These are phyloP conservation scores for Ophiostoma tasmaniense DNA, from an alignment of 2,329 filamentous ascomycete species.

Conservation along the genomic window DNA sequence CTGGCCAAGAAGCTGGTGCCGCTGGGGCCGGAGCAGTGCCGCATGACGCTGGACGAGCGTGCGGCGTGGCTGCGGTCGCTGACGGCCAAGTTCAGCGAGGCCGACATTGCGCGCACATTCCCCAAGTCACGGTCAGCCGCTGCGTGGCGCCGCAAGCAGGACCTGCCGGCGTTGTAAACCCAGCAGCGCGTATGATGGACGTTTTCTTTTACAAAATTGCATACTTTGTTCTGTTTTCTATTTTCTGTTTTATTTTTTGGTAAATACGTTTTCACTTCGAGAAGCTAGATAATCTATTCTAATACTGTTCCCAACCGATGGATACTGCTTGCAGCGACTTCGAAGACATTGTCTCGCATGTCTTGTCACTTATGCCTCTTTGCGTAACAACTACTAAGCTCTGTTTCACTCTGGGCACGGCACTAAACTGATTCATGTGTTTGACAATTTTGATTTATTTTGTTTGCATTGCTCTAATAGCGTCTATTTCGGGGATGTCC, in stretches of 20 bases:
- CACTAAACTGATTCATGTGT: background rate
- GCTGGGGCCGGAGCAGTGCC: slow-evolving; percentile 57
- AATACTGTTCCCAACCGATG: background rate
- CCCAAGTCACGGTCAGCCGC: slow-evolving; percentile 21
- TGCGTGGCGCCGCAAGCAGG: slow-evolving; percentile 19
- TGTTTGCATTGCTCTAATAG: background rate
- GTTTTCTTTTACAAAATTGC: background rate
- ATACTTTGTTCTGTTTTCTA: background rate
- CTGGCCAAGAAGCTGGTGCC: slow-evolving; percentile 65
- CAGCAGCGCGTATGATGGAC: no score
- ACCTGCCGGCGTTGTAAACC: slow-evolving; percentile 11
- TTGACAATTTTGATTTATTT: background rate
- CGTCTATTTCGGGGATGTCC: background rate
- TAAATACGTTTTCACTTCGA: background rate
- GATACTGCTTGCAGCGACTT: no score
- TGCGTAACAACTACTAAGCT: background rate
- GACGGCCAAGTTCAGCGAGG: slow-evolving; percentile 57
- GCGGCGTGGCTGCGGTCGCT: slow-evolving; percentile 54
- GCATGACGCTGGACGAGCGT: slow-evolving; percentile 55
- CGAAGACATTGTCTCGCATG: background rate
- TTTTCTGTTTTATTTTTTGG: no score
- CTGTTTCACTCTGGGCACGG: background rate
- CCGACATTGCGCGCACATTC: slow-evolving; percentile 55
- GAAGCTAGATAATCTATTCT: background rate
- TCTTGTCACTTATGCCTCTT: background rate